These are phyloP conservation scores for Dothiorella sarmentorum DNA, from an alignment of 2,329 filamentous ascomycete genomes.

Conservation along the genomic window DNA sequence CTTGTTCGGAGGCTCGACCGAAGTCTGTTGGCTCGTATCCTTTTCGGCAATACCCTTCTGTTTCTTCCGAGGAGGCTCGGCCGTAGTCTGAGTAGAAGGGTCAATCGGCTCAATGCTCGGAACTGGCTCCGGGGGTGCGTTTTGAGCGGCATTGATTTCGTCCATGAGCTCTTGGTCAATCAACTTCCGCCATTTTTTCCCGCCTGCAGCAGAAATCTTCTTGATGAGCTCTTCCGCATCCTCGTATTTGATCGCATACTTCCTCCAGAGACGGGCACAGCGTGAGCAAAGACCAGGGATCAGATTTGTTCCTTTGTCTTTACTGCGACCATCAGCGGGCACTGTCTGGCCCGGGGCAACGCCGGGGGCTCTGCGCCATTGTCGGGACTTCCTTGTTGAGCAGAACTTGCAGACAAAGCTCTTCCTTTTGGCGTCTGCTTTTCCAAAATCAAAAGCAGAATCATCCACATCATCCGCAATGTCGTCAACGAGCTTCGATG, in stretches of 20 bases:
- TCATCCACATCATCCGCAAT: conserved; percentile 91
- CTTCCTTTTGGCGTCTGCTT: conserved; percentile 74
- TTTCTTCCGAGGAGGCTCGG: conserved; percentile 60
- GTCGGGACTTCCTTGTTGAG: conserved; percentile 70
- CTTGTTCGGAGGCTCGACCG: conserved; percentile 43
- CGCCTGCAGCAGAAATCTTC: conserved; percentile 76
- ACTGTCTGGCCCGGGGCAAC: conserved; percentile 68
- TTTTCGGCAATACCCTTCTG: conserved; percentile 48
- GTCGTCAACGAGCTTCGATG: conserved; percentile 80
- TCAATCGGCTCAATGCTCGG: conserved; percentile 21
- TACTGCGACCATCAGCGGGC: conserved; percentile 65
- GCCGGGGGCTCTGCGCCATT: conserved; percentile 88
- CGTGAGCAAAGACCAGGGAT: conserved; percentile 83
- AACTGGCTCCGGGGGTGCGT: conserved; percentile 27
- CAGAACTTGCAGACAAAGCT: conserved; percentile 95
- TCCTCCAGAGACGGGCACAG: conserved; percentile 90
- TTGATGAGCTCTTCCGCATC: conserved; percentile 87
- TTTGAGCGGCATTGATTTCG: conserved; percentile 49
- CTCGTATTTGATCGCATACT: conserved; percentile 95
- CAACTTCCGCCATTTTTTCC: conserved; percentile 79
- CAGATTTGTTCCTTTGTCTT: conserved; percentile 73
- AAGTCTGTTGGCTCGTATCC: conserved; percentile 47
- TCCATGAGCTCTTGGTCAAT: conserved; percentile 90
- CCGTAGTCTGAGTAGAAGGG: conserved; percentile 21
- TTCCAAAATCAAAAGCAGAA: conserved; percentile 89